phyloP scores from a whole-genome alignment of 2,329 filamentous ascomycete genomes.

The Diaporthe citriasiana region DNA sequence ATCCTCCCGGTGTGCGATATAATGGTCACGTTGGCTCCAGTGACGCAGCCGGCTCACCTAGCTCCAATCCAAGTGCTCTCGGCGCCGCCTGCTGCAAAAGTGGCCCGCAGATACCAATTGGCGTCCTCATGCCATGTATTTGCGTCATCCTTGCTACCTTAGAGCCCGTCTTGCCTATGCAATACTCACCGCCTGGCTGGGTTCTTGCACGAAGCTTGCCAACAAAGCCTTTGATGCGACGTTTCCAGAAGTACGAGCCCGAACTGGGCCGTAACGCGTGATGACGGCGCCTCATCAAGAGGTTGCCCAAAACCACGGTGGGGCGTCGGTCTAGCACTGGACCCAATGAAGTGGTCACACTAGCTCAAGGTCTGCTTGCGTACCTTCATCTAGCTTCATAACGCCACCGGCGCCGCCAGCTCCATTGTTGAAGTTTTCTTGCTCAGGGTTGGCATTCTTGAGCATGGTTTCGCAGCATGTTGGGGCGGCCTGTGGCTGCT shows the following conservation, averaged over 20 bases:
- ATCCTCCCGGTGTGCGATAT: not conserved
- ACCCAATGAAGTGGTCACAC: slow-evolving; percentile 36
- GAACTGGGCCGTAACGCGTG: slow-evolving; percentile 30
- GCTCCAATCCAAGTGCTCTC: slow-evolving; percentile 24
- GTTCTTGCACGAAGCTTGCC: slow-evolving; percentile 43
- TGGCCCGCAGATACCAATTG: slow-evolving; percentile 17
- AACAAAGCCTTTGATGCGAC: slow-evolving; percentile 37
- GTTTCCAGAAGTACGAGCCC: slow-evolving; percentile 32
- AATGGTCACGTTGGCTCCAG: slow-evolving; percentile 15
- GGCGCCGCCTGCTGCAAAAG: slow-evolving; percentile 30
- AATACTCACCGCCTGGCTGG: slow-evolving; percentile 51
- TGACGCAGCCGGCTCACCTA: slow-evolving; percentile 17
- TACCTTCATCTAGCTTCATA: slow-evolving; percentile 17
- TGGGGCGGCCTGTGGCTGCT: not conserved
- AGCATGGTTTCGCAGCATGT: not conserved
- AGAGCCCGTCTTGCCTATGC: slow-evolving; percentile 45
- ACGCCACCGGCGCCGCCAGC: not conserved
- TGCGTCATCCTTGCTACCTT: slow-evolving; percentile 50
- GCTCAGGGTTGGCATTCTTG: not conserved
- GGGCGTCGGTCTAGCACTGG: slow-evolving; percentile 22
- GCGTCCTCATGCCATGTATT: slow-evolving; percentile 41
- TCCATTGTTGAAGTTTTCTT: not conserved
- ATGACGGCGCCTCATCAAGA: slow-evolving; percentile 17
- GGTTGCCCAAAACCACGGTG: slow-evolving; percentile 22
- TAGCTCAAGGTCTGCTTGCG: slow-evolving; percentile 30